A percentile compares a stretch with the other conserved stretches of the same genome.
phyloP scores from a whole-genome alignment of 1,284 basidiomycete species.

The Ganoderma lingzhi region DNA sequence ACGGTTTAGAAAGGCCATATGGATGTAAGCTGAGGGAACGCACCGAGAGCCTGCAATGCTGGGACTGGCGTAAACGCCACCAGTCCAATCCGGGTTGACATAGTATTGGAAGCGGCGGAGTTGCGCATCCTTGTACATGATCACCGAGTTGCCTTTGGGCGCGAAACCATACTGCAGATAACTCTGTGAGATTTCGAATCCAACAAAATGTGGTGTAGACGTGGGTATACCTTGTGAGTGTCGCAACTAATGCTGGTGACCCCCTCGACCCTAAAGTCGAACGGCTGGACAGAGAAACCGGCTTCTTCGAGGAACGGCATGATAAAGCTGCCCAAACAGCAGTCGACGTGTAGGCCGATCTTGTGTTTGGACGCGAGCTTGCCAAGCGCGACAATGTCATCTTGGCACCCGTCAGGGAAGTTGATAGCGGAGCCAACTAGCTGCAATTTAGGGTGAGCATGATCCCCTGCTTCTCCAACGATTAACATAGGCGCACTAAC shows the following conservation, averaged over 20 bases:
- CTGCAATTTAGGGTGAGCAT: constrained; percentile 47
- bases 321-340: constrained; percentile 93
- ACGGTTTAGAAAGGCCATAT: constrained; percentile 9
- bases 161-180: constrained; percentile 76
- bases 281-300: constrained; percentile 53
- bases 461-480: background rate
- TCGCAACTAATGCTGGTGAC: constrained; percentile 94
- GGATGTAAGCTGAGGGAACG: constrained; percentile 34
- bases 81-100: constrained; percentile 80
- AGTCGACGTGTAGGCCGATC: constrained; percentile 92
- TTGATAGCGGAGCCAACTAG: constrained; percentile 92
- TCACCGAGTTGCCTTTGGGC: constrained; percentile 93
- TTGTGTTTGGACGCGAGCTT: constrained; percentile 80
- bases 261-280: constrained; percentile 91
- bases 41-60: constrained; percentile 90
- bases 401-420: constrained; percentile 91
- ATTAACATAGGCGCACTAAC: constrained; percentile 44
- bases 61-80: constrained; percentile 86
- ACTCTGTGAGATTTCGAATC: constrained; percentile 9
- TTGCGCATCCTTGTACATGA: constrained; percentile 87
- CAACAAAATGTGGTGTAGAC: constrained; percentile 2
- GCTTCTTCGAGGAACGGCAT: constrained; percentile 85
- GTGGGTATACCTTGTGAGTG: constrained; percentile 79
- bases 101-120: constrained; percentile 88
- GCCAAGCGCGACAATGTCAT: constrained; percentile 87